phyloP scores from a whole-genome alignment of 371 early-diverging fungal species.

The Mortierella sp. region DNA sequence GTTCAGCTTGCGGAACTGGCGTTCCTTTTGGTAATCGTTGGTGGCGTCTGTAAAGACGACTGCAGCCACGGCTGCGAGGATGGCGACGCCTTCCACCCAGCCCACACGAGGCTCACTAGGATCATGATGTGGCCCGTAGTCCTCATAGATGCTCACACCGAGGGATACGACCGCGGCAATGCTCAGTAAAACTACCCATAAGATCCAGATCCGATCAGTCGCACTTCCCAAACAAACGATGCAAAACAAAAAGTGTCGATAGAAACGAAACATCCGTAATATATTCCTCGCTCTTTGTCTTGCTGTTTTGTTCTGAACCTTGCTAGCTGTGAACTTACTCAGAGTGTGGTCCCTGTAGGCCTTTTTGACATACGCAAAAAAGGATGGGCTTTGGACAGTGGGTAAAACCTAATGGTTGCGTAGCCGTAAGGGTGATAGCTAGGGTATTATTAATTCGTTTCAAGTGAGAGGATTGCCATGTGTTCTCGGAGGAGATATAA shows the following conservation, averaged over 20 bases:
- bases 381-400: constrained; percentile 68
- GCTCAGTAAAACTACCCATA: constrained; percentile 69
- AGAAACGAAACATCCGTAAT: background rate
- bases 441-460: too few relatives aligned
- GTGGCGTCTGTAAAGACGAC: constrained; percentile 94
- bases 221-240: too few relatives aligned
- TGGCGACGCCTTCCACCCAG: constrained; percentile 77
- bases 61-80: constrained; percentile 87
- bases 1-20: constrained; percentile 92
- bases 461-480: background rate
- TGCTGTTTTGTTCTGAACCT: too few relatives aligned
- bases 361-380: constrained; percentile 72
- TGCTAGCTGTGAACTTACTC: constrained; percentile 55
- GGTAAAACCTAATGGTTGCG: constrained; percentile 67
- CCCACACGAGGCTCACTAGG: constrained; percentile 72
- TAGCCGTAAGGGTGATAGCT: background rate
- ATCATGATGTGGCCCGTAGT: constrained; percentile 67
- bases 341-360: constrained; percentile 78
- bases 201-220: constrained; percentile 5
- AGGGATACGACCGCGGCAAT: constrained; percentile 84
- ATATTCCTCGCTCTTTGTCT: too few relatives aligned
- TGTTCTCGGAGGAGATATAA: background rate
- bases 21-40: constrained; percentile 97
- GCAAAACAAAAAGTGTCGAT: background rate
- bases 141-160: constrained; percentile 80